Evolutionary conservation across 2,329 filamentous ascomycete genomes (phyloP).

Genomic region (Rhytidhysteron rufulum): DNA sequence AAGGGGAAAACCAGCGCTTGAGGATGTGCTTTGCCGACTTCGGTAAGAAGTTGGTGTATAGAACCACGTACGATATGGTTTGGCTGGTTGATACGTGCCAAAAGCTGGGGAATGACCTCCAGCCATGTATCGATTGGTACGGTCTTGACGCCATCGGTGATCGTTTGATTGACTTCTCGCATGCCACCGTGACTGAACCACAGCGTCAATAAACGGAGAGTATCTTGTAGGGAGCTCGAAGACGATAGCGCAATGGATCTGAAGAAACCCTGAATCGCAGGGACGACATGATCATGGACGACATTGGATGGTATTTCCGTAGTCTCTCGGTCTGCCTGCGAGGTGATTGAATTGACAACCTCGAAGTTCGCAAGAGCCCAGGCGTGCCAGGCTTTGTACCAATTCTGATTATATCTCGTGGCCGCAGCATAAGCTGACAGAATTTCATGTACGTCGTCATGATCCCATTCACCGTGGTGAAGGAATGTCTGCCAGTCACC

Average conservation of each 20-base stretch:
- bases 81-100: constrained; percentile 95
- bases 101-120: constrained; percentile 94
- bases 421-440: constrained; percentile 87
- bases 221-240: constrained; percentile 92
- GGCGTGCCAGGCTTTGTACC: constrained; percentile 99
- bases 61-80: constrained; percentile 83
- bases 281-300: constrained; percentile 84
- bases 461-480: constrained; percentile 84
- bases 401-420: constrained; percentile 88
- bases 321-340: constrained; percentile 59
- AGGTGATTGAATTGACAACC: constrained; percentile 79
- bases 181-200: constrained; percentile 95
- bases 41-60: constrained; percentile 86
- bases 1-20: constrained; percentile 95
- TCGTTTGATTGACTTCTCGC: constrained; percentile 78
- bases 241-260: constrained; percentile 90
- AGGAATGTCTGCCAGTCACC: constrained; percentile 92
- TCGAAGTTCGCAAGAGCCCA: constrained; percentile 99
- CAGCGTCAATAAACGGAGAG: constrained; percentile 81
- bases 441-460: constrained; percentile 81
- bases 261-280: constrained; percentile 94
- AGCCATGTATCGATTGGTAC: constrained; percentile 98
- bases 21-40: constrained; percentile 90
- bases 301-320: constrained; percentile 61
- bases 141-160: constrained; percentile 84